Evolutionary conservation across 2,329 filamentous ascomycete species (phyloP).

Genomic region (Diplodia seriata): DNA sequence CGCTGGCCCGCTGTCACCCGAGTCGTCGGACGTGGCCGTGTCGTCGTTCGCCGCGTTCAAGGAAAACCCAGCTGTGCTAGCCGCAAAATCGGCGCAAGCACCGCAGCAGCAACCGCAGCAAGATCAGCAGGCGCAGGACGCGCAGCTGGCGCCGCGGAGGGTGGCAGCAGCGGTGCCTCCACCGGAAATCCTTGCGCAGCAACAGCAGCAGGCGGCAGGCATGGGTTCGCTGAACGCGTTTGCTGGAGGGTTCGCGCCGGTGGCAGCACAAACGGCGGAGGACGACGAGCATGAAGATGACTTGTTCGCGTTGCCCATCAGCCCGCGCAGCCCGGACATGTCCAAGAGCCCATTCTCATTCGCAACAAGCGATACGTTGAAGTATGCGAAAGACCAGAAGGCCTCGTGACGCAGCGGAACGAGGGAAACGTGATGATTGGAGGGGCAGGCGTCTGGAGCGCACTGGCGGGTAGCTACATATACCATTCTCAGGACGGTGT

Average conservation of each 20-base stretch:
- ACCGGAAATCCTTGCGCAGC: conserved; percentile 49
- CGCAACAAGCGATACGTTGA: conserved; percentile 45
- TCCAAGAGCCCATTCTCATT: conserved; percentile 80
- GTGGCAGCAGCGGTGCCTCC: conserved; percentile 46
- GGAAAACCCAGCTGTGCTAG: conserved; percentile 50
- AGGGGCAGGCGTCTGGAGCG: conserved; percentile 22
- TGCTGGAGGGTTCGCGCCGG: conserved; percentile 38
- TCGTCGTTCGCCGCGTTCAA: conserved; percentile 67
- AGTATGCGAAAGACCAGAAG: conserved; percentile 43
- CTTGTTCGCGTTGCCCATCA: conserved; percentile 85
- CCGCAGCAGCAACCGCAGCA: too few relatives aligned
- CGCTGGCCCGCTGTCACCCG: conserved; percentile 65
- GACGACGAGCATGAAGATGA: conserved; percentile 73
- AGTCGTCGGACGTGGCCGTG: conserved; percentile 68
- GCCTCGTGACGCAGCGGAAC: conserved; percentile 37
- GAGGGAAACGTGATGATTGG: background rate
- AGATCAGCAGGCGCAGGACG: conserved; percentile 34
- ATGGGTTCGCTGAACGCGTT: conserved; percentile 57
- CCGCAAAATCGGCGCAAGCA: conserved; percentile 46
- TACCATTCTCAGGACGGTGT: conserved; percentile 27
- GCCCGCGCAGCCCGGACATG: conserved; percentile 85
- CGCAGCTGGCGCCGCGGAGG: conserved; percentile 41
- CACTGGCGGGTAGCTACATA: conserved; percentile 24
- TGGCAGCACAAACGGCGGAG: conserved; percentile 44
- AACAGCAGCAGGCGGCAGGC: conserved; percentile 41